phyloP scores from a whole-genome alignment of 768 basidiomycete genomes.

The Lactarius quietus region DNA sequence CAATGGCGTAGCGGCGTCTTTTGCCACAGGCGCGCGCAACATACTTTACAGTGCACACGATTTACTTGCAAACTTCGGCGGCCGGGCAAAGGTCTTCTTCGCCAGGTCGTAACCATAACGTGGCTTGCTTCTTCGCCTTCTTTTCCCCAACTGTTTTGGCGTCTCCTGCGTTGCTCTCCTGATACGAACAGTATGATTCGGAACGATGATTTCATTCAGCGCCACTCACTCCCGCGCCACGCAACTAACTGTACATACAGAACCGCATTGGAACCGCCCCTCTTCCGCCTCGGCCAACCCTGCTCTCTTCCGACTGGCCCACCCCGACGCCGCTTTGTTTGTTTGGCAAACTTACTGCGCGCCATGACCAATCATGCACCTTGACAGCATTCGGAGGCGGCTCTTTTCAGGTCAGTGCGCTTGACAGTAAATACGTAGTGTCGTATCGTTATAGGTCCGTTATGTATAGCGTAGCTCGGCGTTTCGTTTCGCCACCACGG shows the following conservation, averaged over 20 bases:
- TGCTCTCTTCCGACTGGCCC: neutral
- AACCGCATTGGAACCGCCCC: neutral
- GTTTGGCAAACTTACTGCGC: neutral
- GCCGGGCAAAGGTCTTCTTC: neutral
- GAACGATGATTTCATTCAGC: neutral
- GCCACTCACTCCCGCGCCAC: neutral
- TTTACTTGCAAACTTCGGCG: neutral
- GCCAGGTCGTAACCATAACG: too few relatives aligned
- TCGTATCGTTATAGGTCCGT: neutral
- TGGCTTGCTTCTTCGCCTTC: neutral
- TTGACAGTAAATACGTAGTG: too few relatives aligned
- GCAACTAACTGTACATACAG: too few relatives aligned
- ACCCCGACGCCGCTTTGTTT: neutral
- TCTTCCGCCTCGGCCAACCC: neutral
- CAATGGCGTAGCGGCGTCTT: neutral
- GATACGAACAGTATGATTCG: neutral
- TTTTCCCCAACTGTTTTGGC: neutral
- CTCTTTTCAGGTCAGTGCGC: neutral
- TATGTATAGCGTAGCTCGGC: neutral
- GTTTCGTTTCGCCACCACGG: neutral
- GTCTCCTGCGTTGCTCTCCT: neutral
- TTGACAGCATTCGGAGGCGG: neutral
- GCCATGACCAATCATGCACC: neutral
- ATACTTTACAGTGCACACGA: neutral
- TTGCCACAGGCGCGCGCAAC: neutral